Evolutionary conservation across 2,329 filamentous ascomycete genomes (phyloP).

Genomic region (Colletotrichum sp.): DNA sequence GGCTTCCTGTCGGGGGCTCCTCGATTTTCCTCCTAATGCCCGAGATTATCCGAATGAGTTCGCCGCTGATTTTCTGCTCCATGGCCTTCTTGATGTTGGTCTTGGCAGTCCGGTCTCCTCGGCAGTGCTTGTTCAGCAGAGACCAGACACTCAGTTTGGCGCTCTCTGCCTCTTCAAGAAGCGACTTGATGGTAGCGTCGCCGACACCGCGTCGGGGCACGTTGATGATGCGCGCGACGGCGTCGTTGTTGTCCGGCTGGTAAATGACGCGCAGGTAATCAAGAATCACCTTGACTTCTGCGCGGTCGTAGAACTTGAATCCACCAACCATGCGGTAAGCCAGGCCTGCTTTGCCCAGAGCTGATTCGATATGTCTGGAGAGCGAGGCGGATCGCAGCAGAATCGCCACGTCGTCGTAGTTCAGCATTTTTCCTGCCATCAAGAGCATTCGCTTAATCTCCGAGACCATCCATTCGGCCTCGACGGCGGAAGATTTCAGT

Average conservation of each 20-base stretch:
- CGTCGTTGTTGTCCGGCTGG: conserved; percentile 87
- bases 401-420: conserved; percentile 81
- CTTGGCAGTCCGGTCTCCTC: conserved; percentile 50
- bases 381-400: conserved; percentile 84
- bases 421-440: conserved; percentile 76
- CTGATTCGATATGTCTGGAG: conserved; percentile 85
- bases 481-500: conserved; percentile 70
- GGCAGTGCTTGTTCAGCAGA: conserved; percentile 64
- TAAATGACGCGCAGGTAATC: conserved; percentile 89
- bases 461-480: conserved; percentile 87
- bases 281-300: conserved; percentile 84
- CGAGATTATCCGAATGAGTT: conserved; percentile 48
- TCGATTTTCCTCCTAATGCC: conserved; percentile 35
- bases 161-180: conserved; percentile 79
- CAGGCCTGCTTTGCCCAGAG: conserved; percentile 80
- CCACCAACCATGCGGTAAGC: conserved; percentile 93
- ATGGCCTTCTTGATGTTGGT: conserved; percentile 55
- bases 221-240: conserved; percentile 83
- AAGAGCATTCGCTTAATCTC: conserved; percentile 77
- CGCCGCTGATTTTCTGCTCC: conserved; percentile 58
- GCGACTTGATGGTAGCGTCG: conserved; percentile 73
- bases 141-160: conserved; percentile 76
- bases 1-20: conserved; percentile 30
- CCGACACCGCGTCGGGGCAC: conserved; percentile 82
- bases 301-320: conserved; percentile 87